Base-by-base conservation (phyloP, 108 stramenopile genomes). In the Cyclotella baltica region DNA sequence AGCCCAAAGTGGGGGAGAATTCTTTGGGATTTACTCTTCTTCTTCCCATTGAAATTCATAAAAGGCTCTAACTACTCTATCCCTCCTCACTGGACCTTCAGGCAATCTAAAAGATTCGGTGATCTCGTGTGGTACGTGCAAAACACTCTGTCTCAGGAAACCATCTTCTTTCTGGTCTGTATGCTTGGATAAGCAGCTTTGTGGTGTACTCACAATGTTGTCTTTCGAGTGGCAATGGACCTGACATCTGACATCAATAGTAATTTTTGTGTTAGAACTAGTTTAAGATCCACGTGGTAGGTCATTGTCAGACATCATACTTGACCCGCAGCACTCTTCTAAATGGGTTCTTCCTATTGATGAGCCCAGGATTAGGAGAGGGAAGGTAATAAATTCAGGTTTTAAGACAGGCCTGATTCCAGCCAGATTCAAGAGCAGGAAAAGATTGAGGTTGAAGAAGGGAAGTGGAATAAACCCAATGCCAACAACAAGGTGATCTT, bases 1-100 rank as follows among this genome's bases (percentile, higher is more conserved):
- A 25, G 63, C 63, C 38, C 63, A n/a, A 22, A 65, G 63, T 43
- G 37, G 38, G 38, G 63, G 23, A 40, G 63, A 22, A 40, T 37
- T 40, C 38, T 43, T 43, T 40, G 35, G 63, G 20, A 43, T n/a
- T n/a, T 40, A 22, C 15, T 11, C 5, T 25, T 65, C 6, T 65
- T 35, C 16, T 23, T 65, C 18, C 38, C 20, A 19, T 43, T 65
- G 63, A 43, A 38, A 19, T 43, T 40, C 35, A 65, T 65, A 43
- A 23, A 65, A 6, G 23, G 38, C 63, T n/a, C 23, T 43, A n/a
- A 40, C 13, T n/a, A 15, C 40, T 38, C 40, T 43, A n/a, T 40
- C 63, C 63, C 59, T 61, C 8, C 13, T 43, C 13, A 13, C 8
- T 43, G 15, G 36, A 29, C 52, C 30, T 62, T 34, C 52, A 43